Percentiles rank a stretch among this genome's conserved stretches.
These are phyloP conservation scores for Trichopus zeylanicus DNA, from an alignment of 116 monocot species.

Conservation along the genomic window DNA sequence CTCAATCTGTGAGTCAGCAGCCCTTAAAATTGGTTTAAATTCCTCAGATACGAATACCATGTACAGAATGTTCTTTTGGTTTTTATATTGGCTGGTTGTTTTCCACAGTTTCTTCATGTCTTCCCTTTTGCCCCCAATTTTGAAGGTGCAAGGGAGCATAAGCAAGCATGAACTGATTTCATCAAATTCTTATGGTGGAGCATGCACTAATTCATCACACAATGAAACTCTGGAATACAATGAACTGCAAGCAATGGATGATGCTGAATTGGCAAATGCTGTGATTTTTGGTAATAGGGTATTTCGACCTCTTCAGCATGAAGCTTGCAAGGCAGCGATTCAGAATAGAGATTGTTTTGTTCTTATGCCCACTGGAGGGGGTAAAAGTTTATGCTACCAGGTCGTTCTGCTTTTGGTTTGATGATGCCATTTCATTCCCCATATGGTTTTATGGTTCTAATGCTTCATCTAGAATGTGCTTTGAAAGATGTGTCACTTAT, in stretches of 20 bases:
- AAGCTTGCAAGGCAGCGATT: slow-evolving; percentile 75
- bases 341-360: slow-evolving; percentile 84
- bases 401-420: slow-evolving; percentile 18
- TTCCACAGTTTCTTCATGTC: neutral
- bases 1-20: neutral
- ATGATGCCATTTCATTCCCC: neutral
- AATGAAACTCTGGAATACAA: slow-evolving; percentile 45
- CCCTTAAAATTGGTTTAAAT: slow-evolving; percentile 7
- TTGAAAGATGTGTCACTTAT: neutral
- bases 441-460: neutral
- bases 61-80: neutral
- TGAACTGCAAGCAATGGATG: slow-evolving; percentile 52
- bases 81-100: neutral
- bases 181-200: slow-evolving; percentile 9
- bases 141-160: slow-evolving; percentile 13
- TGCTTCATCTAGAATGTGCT: neutral
- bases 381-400: slow-evolving; percentile 98
- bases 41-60: neutral
- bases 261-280: slow-evolving; percentile 70
- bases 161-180: slow-evolving; percentile 5
- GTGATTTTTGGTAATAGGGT: slow-evolving; percentile 83
- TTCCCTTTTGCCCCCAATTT: neutral
- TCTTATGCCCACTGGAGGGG: slow-evolving; percentile 98
- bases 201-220: slow-evolving; percentile 4
- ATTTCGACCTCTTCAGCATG: slow-evolving; percentile 68